Conservation (phyloP, 1,284 basidiomycete species). For the Ceratobasidium sp. region DNA sequence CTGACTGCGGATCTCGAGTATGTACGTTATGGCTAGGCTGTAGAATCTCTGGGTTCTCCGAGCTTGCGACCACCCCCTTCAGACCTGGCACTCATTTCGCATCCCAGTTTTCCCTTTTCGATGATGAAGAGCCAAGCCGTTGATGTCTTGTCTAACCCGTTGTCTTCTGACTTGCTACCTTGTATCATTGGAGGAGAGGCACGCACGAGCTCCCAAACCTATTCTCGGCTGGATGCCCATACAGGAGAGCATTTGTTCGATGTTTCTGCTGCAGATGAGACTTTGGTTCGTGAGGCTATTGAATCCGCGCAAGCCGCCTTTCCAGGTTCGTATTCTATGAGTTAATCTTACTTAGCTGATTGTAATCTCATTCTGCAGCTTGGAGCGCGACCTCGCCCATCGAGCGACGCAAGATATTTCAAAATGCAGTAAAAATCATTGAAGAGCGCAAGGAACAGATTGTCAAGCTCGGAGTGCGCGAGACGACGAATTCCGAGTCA, state of each 20-base stretch:
- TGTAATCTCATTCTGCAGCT: constrained; percentile 22
- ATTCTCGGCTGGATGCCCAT: constrained; percentile 52
- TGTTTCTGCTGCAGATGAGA: constrained; percentile 48
- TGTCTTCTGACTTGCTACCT: constrained; percentile 49
- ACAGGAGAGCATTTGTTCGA: constrained; percentile 48
- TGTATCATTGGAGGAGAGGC: constrained; percentile 53
- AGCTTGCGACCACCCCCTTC: neutral
- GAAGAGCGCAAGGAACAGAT: constrained; percentile 48
- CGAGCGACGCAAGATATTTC: constrained; percentile 51
- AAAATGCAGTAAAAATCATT: constrained; percentile 50
- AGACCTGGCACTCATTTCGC: neutral
- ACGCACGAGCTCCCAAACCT: constrained; percentile 50
- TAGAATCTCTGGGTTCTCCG: neutral
- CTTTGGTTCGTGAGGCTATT: constrained; percentile 49
- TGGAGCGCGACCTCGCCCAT: constrained; percentile 47
- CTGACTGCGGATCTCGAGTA: neutral
- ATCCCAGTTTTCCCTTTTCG: neutral
- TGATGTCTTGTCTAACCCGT: constrained; percentile 25
- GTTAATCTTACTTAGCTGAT: neutral
- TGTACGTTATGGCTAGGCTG: neutral
- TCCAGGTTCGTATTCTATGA: constrained; percentile 18
- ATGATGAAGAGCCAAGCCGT: neutral
- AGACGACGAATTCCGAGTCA: constrained; percentile 49
- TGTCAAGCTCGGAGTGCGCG: constrained; percentile 47
- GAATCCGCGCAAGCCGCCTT: constrained; percentile 46